Evolutionary conservation across 108 stramenopile genomes (phyloP).

Genomic region (Fistulifera pelliculosa): DNA sequence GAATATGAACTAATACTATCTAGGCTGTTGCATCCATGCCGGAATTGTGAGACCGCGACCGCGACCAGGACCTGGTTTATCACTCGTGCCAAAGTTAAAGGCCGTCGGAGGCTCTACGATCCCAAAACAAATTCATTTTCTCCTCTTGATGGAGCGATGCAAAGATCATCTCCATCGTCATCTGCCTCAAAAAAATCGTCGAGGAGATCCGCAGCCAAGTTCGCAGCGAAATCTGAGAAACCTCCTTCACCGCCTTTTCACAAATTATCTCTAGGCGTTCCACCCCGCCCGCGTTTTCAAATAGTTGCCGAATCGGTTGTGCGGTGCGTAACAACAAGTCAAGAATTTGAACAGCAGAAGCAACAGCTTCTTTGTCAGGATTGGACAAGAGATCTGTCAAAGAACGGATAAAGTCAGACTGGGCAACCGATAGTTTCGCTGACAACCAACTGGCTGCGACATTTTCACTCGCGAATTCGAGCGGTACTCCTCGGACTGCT

Average conservation of each 20-base stretch:
- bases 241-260: neutral
- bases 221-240: neutral
- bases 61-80: constrained; percentile 12
- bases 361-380: constrained; percentile 1
- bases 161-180: neutral
- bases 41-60: constrained; percentile 23
- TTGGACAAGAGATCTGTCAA: neutral
- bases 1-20: too few relatives aligned
- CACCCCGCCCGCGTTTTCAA: neutral
- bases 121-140: neutral
- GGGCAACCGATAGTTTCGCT: too few relatives aligned
- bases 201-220: constrained; percentile 5
- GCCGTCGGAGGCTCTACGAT: neutral
- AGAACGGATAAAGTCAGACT: too few relatives aligned
- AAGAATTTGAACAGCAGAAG: constrained; percentile 1
- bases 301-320: neutral
- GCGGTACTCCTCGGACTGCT: too few relatives aligned
- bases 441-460: too few relatives aligned
- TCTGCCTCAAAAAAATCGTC: constrained; percentile 8
- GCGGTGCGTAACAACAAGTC: constrained; percentile 2
- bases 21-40: constrained; percentile 22
- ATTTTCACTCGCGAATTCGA: too few relatives aligned
- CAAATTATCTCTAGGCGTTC: neutral
- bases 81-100: constrained; percentile 3
- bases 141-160: neutral